Evolutionary conservation across 2,329 filamentous ascomycete genomes (phyloP).

Genomic region (Leptosphaerulina australis): DNA sequence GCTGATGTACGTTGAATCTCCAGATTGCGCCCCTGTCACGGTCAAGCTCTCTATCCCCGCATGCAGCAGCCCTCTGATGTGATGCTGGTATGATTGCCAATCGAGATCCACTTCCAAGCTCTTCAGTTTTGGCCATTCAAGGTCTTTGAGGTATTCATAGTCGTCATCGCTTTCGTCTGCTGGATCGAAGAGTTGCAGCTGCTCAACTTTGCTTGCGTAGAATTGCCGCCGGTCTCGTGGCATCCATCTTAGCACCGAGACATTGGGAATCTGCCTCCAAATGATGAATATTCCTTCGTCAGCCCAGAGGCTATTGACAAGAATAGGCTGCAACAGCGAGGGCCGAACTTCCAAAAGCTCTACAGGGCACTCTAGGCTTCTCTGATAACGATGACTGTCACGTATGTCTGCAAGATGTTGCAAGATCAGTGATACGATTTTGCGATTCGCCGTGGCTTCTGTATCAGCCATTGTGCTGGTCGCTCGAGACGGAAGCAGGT

Average conservation of each 20-base stretch:
- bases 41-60: constrained; percentile 34
- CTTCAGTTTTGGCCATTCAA: constrained; percentile 40
- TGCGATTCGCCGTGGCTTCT: constrained; percentile 29
- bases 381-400: constrained; percentile 40
- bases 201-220: constrained; percentile 42
- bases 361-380: constrained; percentile 40
- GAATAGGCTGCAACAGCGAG: constrained; percentile 39
- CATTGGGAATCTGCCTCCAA: constrained; percentile 41
- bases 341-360: constrained; percentile 44
- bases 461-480: constrained; percentile 33
- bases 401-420: constrained; percentile 40
- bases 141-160: constrained; percentile 32
- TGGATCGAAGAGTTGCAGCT: constrained; percentile 31
- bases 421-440: constrained; percentile 36
- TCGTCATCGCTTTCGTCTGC: constrained; percentile 21
- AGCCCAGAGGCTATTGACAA: constrained; percentile 44
- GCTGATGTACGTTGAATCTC: constrained; percentile 30
- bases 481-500: constrained; percentile 5
- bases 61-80: constrained; percentile 33
- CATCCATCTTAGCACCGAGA: constrained; percentile 36
- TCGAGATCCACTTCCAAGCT: constrained; percentile 40
- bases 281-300: constrained; percentile 40
- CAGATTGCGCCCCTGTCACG: constrained; percentile 33
- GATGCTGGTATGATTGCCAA: constrained; percentile 27
- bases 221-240: constrained; percentile 30